Conservation (phyloP, 1,139 yeast genomes). For the Kodamaea alishanica region DNA sequence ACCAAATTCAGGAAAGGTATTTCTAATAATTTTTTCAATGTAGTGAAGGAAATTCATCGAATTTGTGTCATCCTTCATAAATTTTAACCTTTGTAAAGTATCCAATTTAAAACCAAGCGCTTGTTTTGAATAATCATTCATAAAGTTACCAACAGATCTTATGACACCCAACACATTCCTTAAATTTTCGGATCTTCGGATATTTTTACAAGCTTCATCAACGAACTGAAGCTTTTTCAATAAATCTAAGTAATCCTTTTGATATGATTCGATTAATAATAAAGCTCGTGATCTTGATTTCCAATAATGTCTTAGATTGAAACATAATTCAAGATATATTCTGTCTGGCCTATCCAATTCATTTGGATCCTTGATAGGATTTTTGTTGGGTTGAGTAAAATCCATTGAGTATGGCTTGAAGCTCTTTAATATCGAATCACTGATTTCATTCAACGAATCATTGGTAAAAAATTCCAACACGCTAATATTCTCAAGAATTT, state of each 20-base stretch:
- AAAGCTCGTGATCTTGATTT: constrained; percentile 78
- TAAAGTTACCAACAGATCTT: constrained; percentile 83
- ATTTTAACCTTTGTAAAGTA: constrained; percentile 76
- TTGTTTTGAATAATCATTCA: constrained; percentile 80
- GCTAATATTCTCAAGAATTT: constrained; percentile 62
- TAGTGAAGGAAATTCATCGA: constrained; percentile 82
- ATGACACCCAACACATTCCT: constrained; percentile 70
- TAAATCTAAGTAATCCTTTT: constrained; percentile 71
- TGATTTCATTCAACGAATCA: constrained; percentile 68
- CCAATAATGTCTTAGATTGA: constrained; percentile 82
- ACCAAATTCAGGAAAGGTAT: constrained; percentile 73
- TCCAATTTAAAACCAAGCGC: constrained; percentile 84
- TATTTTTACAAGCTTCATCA: constrained; percentile 62
- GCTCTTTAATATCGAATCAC: constrained; percentile 60
- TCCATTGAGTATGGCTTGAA: constrained; percentile 70
- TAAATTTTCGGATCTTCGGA: constrained; percentile 63
- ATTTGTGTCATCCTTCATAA: constrained; percentile 79
- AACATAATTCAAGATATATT: constrained; percentile 72
- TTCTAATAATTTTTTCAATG: constrained; percentile 75
- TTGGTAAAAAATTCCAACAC: constrained; percentile 79
- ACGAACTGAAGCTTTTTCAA: constrained; percentile 57
- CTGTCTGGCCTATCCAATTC: constrained; percentile 80
- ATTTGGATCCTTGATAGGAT: constrained; percentile 58
- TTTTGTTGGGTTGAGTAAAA: constrained; percentile 31
- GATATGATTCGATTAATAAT: constrained; percentile 61